Base-by-base conservation (phyloP, 768 basidiomycete genomes). In the Boletus reticuloceps region DNA sequence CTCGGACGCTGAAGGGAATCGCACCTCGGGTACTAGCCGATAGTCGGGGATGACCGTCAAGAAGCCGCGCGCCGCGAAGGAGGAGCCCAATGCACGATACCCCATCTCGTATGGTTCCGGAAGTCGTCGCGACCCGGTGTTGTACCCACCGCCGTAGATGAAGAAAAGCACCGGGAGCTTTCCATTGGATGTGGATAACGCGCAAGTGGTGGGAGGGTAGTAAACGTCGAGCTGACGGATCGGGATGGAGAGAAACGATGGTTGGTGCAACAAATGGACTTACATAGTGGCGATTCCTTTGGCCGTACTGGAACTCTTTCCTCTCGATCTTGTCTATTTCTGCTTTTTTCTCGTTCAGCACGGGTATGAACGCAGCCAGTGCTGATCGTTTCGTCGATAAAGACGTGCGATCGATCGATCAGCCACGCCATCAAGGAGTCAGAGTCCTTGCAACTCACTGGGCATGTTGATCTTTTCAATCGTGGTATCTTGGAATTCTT, bases 1-100 rank as follows among this genome's bases (percentile, higher is more conserved):
- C 58, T 82, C 76, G 0, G 77, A 77, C 1, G 79, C 74, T 0
- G 72, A 74, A 0, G 87, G 87, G 65, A 79, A 87, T n/a, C 66
- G 73, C 53, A 77, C 78, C 31, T 78, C 63, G 6, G 86, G 86
- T 5, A 79, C 79, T 39, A 89, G 78, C 0, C 84, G 81, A 59
- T 89, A 88, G 70, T 89, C 85, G 1, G 86, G 78, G 58, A 89
- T 82, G 59, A 87, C 71, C n/a, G 80, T 81, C 58, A 86, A 56
- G 69, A 85, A 79, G 0, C 86, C 86, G 16, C 68, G 74, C 10
- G 74, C 72, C 0, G 86, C 82, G 67, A 82, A 89, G 73, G 80
- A 88, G 4, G 83, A 71, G 0, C 81, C 86, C 9, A 88, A 60
- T 54, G 78, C 79, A n/a, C 75, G 73, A 62, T 86, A 87, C 11